These are phyloP conservation scores for Dipteronia dyeriana DNA, from an alignment of 345 rosid genomes.

Conservation along the genomic window DNA sequence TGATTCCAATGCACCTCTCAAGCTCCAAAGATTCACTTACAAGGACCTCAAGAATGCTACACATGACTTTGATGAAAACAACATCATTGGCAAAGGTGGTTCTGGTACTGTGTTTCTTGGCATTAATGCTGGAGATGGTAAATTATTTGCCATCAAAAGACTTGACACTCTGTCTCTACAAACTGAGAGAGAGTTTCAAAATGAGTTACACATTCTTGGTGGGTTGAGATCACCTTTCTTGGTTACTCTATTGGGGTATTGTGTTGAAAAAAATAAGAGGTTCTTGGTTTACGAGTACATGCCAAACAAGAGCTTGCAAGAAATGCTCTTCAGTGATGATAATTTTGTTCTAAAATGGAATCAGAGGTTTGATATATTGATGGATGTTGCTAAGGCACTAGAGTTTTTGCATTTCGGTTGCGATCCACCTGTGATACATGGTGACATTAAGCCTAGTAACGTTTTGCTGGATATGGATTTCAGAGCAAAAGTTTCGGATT, in stretches of 20 bases:
- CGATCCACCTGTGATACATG: slow-evolving; percentile 96
- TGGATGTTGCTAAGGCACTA: slow-evolving; percentile 85
- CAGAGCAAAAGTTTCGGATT: slow-evolving; percentile 88
- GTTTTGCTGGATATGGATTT: slow-evolving; percentile 83
- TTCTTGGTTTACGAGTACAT: slow-evolving; percentile 90
- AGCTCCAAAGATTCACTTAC: slow-evolving; percentile 75
- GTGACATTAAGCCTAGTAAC: slow-evolving; percentile 95
- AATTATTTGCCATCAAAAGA: slow-evolving; percentile 78
- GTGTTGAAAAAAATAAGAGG: slow-evolving; percentile 73
- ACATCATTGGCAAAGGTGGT: slow-evolving; percentile 92
- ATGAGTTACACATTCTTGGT: slow-evolving; percentile 96
- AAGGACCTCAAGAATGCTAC: slow-evolving; percentile 79
- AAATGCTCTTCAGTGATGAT: slow-evolving; percentile 65
- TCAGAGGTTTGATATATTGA: slow-evolving; percentile 60
- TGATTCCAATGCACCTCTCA: slow-evolving; percentile 55
- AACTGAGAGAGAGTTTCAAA: slow-evolving; percentile 87
- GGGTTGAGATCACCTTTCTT: slow-evolving; percentile 75
- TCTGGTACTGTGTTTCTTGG: slow-evolving; percentile 93
- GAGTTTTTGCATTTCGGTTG: slow-evolving; percentile 86
- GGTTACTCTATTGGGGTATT: slow-evolving; percentile 79
- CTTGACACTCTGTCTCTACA: slow-evolving; percentile 67
- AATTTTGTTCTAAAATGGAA: slow-evolving; percentile 70
- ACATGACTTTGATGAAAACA: slow-evolving; percentile 61
- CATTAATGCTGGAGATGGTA: slow-evolving; percentile 64
- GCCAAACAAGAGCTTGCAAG: slow-evolving; percentile 94